These are phyloP conservation scores for Wickerhamiella pararugosa DNA, from an alignment of 1,139 yeast genomes.

Conservation along the genomic window DNA sequence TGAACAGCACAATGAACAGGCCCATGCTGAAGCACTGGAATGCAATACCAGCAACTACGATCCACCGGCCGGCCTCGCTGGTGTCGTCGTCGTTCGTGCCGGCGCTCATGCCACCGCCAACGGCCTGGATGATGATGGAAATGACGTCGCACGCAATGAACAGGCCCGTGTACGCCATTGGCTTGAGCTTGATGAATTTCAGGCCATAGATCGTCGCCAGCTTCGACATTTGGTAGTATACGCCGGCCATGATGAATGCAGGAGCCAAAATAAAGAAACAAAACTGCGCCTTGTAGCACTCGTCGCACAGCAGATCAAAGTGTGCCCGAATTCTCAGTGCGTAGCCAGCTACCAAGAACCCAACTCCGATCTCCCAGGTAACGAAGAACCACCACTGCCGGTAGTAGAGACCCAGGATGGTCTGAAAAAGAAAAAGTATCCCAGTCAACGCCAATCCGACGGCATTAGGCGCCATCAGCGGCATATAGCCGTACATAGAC, in stretches of 20 bases:
- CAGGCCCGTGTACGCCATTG: constrained; percentile 59
- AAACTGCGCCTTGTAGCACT: constrained; percentile 48
- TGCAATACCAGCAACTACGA: constrained; percentile 68
- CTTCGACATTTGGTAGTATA: constrained; percentile 65
- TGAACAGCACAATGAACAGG: constrained; percentile 42
- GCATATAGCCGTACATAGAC: constrained; percentile 10
- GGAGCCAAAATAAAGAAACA: constrained; percentile 69
- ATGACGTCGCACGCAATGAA: constrained; percentile 54
- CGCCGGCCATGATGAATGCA: constrained; percentile 78
- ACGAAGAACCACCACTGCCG: constrained; percentile 63
- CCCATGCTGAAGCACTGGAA: constrained; percentile 64
- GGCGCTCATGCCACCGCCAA: constrained; percentile 65
- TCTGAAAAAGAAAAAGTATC: constrained; percentile 29
- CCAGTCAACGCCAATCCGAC: constrained; percentile 38
- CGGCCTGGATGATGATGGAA: constrained; percentile 65
- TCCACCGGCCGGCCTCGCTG: constrained; percentile 44
- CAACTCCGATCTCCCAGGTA: constrained; percentile 44
- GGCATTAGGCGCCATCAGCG: constrained; percentile 31
- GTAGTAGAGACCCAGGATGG: constrained; percentile 30
- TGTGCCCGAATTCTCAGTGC: constrained; percentile 42
- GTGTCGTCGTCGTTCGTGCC: constrained; percentile 19
- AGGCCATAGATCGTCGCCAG: constrained; percentile 56
- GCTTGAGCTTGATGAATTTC: constrained; percentile 43
- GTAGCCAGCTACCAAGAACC: constrained; percentile 59
- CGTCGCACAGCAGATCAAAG: constrained; percentile 26